Evolutionary conservation across 2,329 filamentous ascomycete species (phyloP).

Genomic region (Stagonosporopsis cucurbitacearum): DNA sequence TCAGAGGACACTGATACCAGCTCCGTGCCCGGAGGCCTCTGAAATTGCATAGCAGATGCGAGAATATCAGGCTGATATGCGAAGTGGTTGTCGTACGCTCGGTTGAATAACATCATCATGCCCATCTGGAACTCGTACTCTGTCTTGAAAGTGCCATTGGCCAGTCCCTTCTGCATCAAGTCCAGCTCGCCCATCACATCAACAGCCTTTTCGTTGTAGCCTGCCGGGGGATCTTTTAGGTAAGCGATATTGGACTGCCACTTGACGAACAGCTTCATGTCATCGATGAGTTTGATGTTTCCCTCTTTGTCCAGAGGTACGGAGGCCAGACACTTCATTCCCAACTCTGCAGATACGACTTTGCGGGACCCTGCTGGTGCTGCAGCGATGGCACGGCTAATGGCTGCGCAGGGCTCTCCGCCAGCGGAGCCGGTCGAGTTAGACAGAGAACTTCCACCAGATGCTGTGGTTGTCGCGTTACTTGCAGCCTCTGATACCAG

Average conservation of each 20-base stretch:
- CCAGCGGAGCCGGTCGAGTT: constrained; percentile 24
- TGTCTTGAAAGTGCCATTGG: constrained; percentile 39
- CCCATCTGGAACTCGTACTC: constrained; percentile 53
- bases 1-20: constrained; percentile 47
- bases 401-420: constrained; percentile 44
- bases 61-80: constrained; percentile 47
- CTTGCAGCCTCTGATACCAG: constrained; percentile 18
- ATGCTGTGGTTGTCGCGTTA: constrained; percentile 21
- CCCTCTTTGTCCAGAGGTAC: constrained; percentile 47
- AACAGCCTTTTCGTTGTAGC: constrained; percentile 47
- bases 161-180: constrained; percentile 40
- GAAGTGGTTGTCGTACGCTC: constrained; percentile 53
- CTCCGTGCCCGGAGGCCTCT: constrained; percentile 39
- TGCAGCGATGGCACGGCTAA: constrained; percentile 37
- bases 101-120: constrained; percentile 43
- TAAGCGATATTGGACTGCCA: constrained; percentile 52
- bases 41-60: constrained; percentile 47
- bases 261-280: constrained; percentile 44
- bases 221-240: constrained; percentile 47
- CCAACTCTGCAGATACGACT: constrained; percentile 44
- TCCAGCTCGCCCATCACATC: constrained; percentile 50
- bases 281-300: constrained; percentile 42
- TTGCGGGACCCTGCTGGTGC: constrained; percentile 36
- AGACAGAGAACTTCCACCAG: constrained; percentile 22
- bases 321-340: constrained; percentile 43